These are phyloP conservation scores for Clarkia xantiana DNA, from an alignment of 345 rosid genomes.

Conservation along the genomic window DNA sequence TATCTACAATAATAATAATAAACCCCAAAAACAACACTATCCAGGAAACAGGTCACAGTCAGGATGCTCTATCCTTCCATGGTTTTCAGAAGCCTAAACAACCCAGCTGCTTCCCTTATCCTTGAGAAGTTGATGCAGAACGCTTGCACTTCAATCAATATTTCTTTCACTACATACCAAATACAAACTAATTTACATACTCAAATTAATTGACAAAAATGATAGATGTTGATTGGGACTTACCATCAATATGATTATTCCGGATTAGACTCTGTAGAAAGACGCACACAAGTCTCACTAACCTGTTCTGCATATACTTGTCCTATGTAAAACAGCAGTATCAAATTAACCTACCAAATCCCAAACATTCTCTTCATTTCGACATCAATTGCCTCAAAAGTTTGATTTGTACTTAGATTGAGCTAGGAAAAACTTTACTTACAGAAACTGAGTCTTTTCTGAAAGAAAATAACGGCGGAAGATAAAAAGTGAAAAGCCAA, in stretches of 20 bases:
- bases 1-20: too few relatives aligned
- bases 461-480: background rate
- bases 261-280: constrained; percentile 91
- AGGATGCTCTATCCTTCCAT: constrained; percentile 6
- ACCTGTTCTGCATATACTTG: constrained; percentile 98
- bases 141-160: constrained; percentile 91
- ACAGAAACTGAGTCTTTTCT: background rate
- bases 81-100: constrained; percentile 41
- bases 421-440: too few relatives aligned
- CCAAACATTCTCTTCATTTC: too few relatives aligned
- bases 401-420: too few relatives aligned
- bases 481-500: background rate
- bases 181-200: too few relatives aligned
- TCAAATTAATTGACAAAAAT: background rate
- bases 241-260: constrained; percentile 79
- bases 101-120: constrained; percentile 73
- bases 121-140: constrained; percentile 94
- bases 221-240: background rate
- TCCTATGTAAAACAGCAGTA: constrained; percentile 44
- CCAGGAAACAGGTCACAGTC: too few relatives aligned
- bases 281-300: constrained; percentile 93
- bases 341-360: too few relatives aligned
- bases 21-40: too few relatives aligned
- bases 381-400: too few relatives aligned
- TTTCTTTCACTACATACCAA: constrained; percentile 64